Conservation (phyloP, 164 flowering plant species). For the Liriodendron chinense region DNA sequence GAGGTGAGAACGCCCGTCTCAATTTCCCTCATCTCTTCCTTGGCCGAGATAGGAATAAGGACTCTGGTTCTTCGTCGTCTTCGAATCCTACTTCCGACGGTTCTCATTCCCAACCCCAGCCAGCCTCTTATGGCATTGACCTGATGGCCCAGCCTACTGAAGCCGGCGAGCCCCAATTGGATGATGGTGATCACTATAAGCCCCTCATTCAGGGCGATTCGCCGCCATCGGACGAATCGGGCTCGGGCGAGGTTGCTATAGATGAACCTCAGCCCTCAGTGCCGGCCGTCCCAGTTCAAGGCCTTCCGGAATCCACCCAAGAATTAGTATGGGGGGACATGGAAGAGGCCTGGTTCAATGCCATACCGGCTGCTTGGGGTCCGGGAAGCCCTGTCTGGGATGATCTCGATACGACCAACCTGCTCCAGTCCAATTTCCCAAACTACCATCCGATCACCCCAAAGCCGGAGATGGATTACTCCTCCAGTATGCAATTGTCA, state of each 20-base stretch:
- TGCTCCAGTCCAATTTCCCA: conserved; percentile 32
- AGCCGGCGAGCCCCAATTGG: not conserved
- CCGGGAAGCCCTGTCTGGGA: conserved; percentile 90
- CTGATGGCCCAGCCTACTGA: conserved; percentile 3
- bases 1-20: conserved; percentile 88
- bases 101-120: conserved; percentile 6
- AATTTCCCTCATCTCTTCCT: conserved; percentile 82
- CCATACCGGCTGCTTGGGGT: conserved; percentile 76
- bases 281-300: conserved; percentile 19
- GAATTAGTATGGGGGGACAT: conserved; percentile 68
- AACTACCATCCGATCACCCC: conserved; percentile 21
- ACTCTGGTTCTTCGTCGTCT: conserved; percentile 10
- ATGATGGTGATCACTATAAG: conserved; percentile 2
- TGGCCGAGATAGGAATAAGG: conserved; percentile 31
- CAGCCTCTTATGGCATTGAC: conserved; percentile 14
- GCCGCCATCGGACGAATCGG: conserved; percentile 28
- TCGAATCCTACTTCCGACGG: conserved; percentile 6
- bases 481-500: conserved; percentile 14
- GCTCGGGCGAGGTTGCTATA: conserved; percentile 26
- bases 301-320: conserved; percentile 20
- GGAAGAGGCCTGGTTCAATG: conserved; percentile 75
- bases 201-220: conserved; percentile 3
- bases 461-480: conserved; percentile 20
- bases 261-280: not conserved
- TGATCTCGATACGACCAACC: conserved; percentile 47